Evolutionary conservation across 2,329 filamentous ascomycete genomes (phyloP), one percentile per base, ranked within the genome.

Genomic region (Sclerotinia minor): DNA sequence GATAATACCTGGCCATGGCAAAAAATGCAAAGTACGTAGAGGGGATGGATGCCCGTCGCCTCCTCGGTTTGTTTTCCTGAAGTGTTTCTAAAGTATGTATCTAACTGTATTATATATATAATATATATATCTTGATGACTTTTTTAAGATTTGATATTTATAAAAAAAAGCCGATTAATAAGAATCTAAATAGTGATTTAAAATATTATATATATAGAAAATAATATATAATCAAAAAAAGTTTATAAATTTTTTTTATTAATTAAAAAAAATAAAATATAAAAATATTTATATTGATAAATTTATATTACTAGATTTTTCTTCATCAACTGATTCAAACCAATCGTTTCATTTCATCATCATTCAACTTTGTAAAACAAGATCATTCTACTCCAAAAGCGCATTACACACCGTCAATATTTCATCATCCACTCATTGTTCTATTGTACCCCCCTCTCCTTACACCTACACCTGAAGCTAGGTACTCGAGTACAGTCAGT

Each of bases 1-100:
- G 58, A 60, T 26, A 60, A 60, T 26, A 49, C 44, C 58, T 26
- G 44, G 26, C 29, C 57, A 49, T 60, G 57, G 57, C 26, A 60
- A 32, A 29, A 60, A 47, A 26, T 60, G 13, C 15, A 49, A 38
- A n/a, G n/a, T n/a, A n/a, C n/a, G 29, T 24, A 24, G 44, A 49
- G 29, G 49, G 21, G n/a, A 35, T 5, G 58, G 26, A 49, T 60
- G 58, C 26, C 58, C 58, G 26, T 41, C 44, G 58, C 44, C 58
- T 44, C 26, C 35, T 60, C 44, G 58, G 26, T 35, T 60, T 47
- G 57, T 15, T 45, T 44, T 19, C 24, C 15, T 38, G 13, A 41
- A 41, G n/a, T 15, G 35, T 32, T 57, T 57, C 53, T 57, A 17
- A 32, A 19, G 17, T 54, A 17, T 11, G 6, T 15, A 35, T 4